Conservation (phyloP, 257 asterid genomes). For the Solanum gandarillasii region DNA sequence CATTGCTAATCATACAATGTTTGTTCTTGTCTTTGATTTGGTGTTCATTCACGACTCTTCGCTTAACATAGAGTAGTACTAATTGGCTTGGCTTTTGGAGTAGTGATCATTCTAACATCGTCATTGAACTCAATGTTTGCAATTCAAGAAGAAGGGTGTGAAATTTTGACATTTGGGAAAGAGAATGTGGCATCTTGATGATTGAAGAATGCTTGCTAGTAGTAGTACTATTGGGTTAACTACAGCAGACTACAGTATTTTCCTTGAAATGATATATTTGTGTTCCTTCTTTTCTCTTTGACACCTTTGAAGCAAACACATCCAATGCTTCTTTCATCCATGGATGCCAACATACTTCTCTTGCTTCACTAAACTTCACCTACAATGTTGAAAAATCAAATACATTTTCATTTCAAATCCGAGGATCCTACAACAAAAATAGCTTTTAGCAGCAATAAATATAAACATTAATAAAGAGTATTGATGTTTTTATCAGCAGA, state of each 20-base stretch:
- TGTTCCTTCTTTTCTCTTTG: neutral
- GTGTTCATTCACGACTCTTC: neutral
- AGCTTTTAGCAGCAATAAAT: no score
- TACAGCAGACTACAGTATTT: neutral
- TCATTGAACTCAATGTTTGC: neutral
- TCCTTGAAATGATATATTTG: neutral
- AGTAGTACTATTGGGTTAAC: neutral
- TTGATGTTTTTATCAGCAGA: no score
- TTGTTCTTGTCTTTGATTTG: neutral
- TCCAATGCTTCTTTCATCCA: slow-evolving; percentile 97
- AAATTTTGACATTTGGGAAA: neutral
- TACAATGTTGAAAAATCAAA: slow-evolving; percentile 8
- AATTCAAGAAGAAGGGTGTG: neutral
- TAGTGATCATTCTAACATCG: neutral
- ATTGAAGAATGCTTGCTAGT: neutral
- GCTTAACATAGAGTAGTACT: neutral
- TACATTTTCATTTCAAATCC: neutral
- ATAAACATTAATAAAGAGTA: no score
- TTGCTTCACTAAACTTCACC: slow-evolving; percentile 68
- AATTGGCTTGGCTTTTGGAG: neutral
- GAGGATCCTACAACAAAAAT: no score
- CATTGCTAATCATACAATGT: slow-evolving; percentile 14
- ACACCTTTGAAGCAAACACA: slow-evolving; percentile 28
- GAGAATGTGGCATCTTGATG: neutral
- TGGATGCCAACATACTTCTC: slow-evolving; percentile 42